phyloP scores from a whole-genome alignment of 2,329 filamentous ascomycete species.

The Herpotrichia juniperi region DNA sequence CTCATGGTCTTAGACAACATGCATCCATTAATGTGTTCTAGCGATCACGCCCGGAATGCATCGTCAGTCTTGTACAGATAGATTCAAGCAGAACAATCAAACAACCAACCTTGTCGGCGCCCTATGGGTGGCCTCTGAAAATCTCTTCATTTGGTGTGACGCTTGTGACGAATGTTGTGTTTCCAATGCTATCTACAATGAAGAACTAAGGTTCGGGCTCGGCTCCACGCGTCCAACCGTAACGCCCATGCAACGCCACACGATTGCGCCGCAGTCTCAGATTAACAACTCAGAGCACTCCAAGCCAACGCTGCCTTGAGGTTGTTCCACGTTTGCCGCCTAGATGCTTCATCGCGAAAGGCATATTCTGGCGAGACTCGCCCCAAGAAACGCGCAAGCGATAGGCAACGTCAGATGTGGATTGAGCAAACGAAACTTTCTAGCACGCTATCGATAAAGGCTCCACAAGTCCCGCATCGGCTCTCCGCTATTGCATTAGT shows the following conservation, averaged over 20 bases:
- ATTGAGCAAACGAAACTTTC: no score
- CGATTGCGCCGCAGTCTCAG: background rate
- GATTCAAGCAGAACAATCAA: slow-evolving; percentile 2
- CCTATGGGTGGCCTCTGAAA: background rate
- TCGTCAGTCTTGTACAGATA: slow-evolving; percentile 12
- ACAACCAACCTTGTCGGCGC: background rate
- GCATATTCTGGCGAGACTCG: no score
- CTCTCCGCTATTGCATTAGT: no score
- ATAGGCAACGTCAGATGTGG: no score
- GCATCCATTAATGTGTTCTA: slow-evolving; percentile 10
- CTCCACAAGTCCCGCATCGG: no score
- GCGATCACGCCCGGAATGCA: slow-evolving; percentile 4
- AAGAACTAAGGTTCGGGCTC: background rate
- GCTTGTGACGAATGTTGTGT: background rate
- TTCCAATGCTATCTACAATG: background rate
- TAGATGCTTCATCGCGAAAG: no score
- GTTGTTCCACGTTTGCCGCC: background rate
- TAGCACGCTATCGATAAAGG: no score
- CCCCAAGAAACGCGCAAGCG: no score
- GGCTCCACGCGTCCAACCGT: background rate
- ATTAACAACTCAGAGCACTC: background rate
- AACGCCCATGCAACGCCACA: background rate
- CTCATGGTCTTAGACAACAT: slow-evolving; percentile 6
- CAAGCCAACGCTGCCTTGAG: background rate
- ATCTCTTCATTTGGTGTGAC: background rate